Base-by-base conservation (phyloP, 2,329 filamentous ascomycete species). In the Monosporascus sp. region DNA sequence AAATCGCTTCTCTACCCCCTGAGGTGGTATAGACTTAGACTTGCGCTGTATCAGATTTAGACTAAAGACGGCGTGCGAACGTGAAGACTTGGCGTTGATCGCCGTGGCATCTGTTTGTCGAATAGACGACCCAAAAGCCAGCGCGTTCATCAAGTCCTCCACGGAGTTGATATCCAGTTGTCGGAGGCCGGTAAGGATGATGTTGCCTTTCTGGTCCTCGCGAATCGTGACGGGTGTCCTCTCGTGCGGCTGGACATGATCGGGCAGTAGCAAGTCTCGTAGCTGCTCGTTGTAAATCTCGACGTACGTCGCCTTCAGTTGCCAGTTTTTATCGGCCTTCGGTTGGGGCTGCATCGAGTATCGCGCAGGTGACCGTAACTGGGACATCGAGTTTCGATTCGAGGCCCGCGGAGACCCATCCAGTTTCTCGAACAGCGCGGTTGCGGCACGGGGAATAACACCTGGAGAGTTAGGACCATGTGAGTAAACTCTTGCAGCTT, bases 231-330 rank as follows among this genome's bases (percentile, higher is more conserved):
- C 92, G 31, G 80, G 79, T 50, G 80, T 80, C 55, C 94, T 85
- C 65, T 97, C 93, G 57, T 79, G 74, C 6, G 74, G 63, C 1
- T 88, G 84, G 0, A 86, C 81, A 46, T 84, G 72, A 46, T 97
- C 93, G 1, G 91, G 84, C 5, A 96, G 74, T 37, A 99, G 79
- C 17, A 99, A 79, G 76, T 99, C 94, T 63, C 94, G 86, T 31
- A 97, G 78, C 66, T 95, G 89, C 72, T 99, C 94, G 67, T 99
- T 97, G 76, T 99, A 99, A 60, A 99, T 99, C 77, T 97, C 83
- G 58, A 97, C 89, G 67, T 97, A 97, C 1, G 92, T 97, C 11
- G 93, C 94, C 70, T 89, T 96, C 64, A 99, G 76, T 50, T 90
- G 87, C 94, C 94, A 99, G 57, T 80, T 88, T 70, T 88, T 91